These are phyloP conservation scores for Xylaria arbuscula DNA, from an alignment of 2,329 filamentous ascomycete species.

Conservation along the genomic window DNA sequence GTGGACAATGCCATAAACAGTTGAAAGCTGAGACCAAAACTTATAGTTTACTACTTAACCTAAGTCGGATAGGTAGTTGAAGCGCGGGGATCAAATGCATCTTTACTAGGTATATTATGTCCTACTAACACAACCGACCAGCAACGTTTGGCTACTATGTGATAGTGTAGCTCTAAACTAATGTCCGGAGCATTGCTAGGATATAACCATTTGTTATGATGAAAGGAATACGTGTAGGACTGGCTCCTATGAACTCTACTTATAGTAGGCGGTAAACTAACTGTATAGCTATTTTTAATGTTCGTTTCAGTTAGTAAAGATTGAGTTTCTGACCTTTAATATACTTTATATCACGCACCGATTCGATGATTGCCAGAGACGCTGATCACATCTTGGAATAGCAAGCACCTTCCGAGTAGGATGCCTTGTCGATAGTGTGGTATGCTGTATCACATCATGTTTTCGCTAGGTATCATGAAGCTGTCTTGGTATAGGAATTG, in stretches of 20 bases:
- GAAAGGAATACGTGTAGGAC: neutral
- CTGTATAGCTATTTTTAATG: neutral
- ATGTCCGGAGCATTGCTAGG: neutral
- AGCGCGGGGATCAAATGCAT: neutral
- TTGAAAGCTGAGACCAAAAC: neutral
- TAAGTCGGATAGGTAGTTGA: no score
- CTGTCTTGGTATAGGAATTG: neutral
- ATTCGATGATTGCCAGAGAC: neutral
- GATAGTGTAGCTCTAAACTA: neutral
- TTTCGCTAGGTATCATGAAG: neutral
- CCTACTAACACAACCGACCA: neutral
- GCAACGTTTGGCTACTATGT: neutral
- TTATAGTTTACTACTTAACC: neutral
- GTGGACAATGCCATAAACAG: neutral
- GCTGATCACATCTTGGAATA: conserved; percentile 23
- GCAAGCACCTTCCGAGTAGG: conserved; percentile 19
- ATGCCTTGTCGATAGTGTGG: neutral
- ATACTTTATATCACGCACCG: neutral
- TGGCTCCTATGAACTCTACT: neutral
- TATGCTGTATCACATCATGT: neutral
- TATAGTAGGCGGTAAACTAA: neutral
- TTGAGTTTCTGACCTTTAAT: neutral
- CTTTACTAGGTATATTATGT: no score
- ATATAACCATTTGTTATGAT: neutral
- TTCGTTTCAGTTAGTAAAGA: no score